Conservation (phyloP, 1,139 yeast genomes). For the Taiozyma sp. region DNA sequence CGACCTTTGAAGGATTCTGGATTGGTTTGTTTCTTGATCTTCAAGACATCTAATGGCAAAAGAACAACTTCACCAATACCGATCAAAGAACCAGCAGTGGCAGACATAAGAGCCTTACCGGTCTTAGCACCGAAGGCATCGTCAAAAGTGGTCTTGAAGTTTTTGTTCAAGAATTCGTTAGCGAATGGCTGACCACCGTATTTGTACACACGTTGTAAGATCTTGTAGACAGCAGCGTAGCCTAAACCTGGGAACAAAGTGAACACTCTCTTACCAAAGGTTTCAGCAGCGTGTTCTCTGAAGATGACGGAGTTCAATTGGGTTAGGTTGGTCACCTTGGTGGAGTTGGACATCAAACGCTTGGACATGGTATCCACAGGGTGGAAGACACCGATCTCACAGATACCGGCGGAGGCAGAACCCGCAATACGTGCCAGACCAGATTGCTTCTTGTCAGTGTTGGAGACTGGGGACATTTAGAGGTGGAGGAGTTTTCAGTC, state of each 20-base stretch:
- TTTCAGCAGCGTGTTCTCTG: constrained; percentile 70
- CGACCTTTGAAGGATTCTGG: constrained; percentile 98
- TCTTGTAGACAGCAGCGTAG: constrained; percentile 95
- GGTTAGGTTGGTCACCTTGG: constrained; percentile 53
- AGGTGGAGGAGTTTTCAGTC: no score
- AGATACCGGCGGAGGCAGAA: constrained; percentile 95
- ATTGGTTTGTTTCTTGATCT: constrained; percentile 98
- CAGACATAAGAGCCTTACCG: constrained; percentile 93
- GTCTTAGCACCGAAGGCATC: constrained; percentile 83
- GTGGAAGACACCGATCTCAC: constrained; percentile 95
- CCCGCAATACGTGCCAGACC: constrained; percentile 91
- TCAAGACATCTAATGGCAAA: constrained; percentile 91
- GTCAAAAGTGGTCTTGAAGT: constrained; percentile 70
- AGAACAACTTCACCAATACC: constrained; percentile 98
- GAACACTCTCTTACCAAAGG: constrained; percentile 64
- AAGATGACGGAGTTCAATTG: constrained; percentile 84
- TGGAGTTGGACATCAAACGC: constrained; percentile 94
- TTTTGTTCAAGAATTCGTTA: constrained; percentile 78
- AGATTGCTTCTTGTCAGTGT: constrained; percentile 73
- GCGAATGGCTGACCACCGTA: constrained; percentile 99
- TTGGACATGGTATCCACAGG: constrained; percentile 98
- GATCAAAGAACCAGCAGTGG: constrained; percentile 94
- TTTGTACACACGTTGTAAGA: constrained; percentile 94
- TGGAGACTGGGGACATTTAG: constrained; percentile 18
- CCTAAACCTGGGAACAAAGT: constrained; percentile 97